Base-by-base conservation (phyloP, 176 grass and related monocot genomes). In the Urochloa ruziziensis region DNA sequence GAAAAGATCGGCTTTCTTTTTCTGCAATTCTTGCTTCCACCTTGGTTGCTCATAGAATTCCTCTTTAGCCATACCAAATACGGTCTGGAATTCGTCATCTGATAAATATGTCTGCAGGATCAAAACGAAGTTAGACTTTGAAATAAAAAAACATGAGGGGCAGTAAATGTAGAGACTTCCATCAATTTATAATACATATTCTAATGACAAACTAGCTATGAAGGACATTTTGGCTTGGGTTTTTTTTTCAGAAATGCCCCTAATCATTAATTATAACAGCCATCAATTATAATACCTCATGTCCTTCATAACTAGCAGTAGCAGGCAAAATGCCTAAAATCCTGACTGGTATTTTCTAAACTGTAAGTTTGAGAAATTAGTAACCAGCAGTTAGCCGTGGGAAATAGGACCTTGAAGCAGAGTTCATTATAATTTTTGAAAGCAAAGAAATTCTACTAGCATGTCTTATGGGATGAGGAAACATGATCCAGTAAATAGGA, bases 1-100 rank as follows among this genome's bases (percentile, higher is more conserved):
- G 91, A 99, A 99, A 79, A 99, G 93, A 69, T 95, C 91, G 27
- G 83, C 78, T 85, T 96, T 96, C 66, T 75, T 94, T 86, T 99
- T 99, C 89, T 89, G 93, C 74, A 91, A 58, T 49, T 99, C 97
- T 90, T 96, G 93, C 89, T 99, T 99, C 97, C 97, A 99, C 70
- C 92, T 91, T 68, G 97, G 97, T 58, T 96, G 97, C 74, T 89
- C 74, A 80, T 99, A 91, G 83, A 99, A 99, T 27, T 89, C 85
- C 59, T 96, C 93, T 56, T 82, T 99, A 6, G 87, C 71, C 81
- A 94, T 83, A 19, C 91, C 89, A 72, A 99, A 86, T 19, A 92
- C 74, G 35, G 67, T 91, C 77, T 94, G 66, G 83, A 99, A 99
- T 83, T 96, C 97, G 7, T 71, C 81, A 68, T 96, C 89, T 0